A percentile compares a stretch with the other conserved stretches of the same genome.
These are phyloP conservation scores for Lentinula aciculospora DNA, from an alignment of 768 basidiomycete species.

Conservation along the genomic window DNA sequence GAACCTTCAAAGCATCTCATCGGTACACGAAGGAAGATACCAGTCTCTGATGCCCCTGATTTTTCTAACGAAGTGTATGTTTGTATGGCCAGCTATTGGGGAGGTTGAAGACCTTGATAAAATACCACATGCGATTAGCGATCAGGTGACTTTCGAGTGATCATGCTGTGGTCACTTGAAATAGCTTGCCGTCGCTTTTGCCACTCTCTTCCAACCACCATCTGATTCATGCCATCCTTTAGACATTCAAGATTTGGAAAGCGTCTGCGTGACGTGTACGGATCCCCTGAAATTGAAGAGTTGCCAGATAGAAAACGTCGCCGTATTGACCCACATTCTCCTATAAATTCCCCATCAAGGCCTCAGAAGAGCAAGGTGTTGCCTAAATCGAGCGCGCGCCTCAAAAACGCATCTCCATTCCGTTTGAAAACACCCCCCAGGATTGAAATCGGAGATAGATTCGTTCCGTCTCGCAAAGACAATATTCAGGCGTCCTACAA, in stretches of 20 bases:
- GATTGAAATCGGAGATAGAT: conserved; percentile 51
- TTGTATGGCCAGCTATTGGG: not conserved
- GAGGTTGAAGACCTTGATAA: not conserved
- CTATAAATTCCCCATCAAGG: conserved; percentile 41
- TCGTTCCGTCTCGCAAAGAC: conserved; percentile 53
- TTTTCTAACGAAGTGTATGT: not conserved
- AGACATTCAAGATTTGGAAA: conserved; percentile 85
- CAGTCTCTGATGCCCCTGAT: not conserved
- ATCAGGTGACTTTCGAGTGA: no score
- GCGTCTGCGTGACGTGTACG: conserved; percentile 63
- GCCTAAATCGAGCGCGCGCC: conserved; percentile 39
- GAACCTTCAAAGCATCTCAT: not conserved
- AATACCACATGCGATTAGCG: no score
- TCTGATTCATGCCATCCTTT: conserved; percentile 54
- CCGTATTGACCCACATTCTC: conserved; percentile 34
- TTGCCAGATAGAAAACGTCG: conserved; percentile 19
- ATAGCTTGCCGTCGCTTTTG: no score
- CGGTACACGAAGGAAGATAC: not conserved
- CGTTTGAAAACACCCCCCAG: conserved; percentile 28
- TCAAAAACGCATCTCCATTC: not conserved
- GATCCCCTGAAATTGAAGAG: conserved; percentile 46
- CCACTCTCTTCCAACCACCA: no score
- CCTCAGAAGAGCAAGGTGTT: conserved; percentile 36
- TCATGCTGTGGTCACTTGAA: no score
- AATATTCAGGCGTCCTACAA: conserved; percentile 62